Conservation (phyloP, 257 asterid genomes). For the Euphrasia confusa region DNA sequence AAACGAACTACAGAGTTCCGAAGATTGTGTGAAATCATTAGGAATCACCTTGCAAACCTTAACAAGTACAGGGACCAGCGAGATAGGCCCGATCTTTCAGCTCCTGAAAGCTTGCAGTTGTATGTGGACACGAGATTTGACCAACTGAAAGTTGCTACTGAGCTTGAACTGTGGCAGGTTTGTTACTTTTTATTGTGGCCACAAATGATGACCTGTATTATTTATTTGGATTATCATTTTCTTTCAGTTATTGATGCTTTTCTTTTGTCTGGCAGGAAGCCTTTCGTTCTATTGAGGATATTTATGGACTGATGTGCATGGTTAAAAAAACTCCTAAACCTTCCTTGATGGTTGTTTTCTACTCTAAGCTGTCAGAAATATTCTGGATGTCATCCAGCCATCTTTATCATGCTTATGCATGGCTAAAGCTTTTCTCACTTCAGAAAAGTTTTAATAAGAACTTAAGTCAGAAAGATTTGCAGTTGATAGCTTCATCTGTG, state of each 20-base stretch:
- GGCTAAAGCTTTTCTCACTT: constrained; percentile 91
- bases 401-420: constrained; percentile 93
- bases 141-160: constrained; percentile 89
- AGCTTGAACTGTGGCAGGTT: constrained; percentile 97
- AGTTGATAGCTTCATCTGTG: constrained; percentile 74
- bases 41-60: constrained; percentile 87
- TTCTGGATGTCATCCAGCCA: constrained; percentile 86
- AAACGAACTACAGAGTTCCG: constrained; percentile 88
- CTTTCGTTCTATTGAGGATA: constrained; percentile 87
- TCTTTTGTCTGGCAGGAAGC: constrained; percentile 58
- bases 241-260: constrained; percentile 2
- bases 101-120: constrained; percentile 87
- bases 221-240: background rate
- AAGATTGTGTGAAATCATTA: constrained; percentile 78
- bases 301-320: constrained; percentile 75
- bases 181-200: constrained; percentile 11
- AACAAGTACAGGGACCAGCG: constrained; percentile 92
- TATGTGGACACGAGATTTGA: constrained; percentile 92
- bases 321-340: constrained; percentile 87
- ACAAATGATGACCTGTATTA: background rate
- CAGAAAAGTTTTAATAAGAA: constrained; percentile 81
- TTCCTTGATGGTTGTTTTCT: constrained; percentile 79
- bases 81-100: constrained; percentile 85
- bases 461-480: constrained; percentile 84
- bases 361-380: constrained; percentile 82